Conservation (phyloP, 1,284 basidiomycete species). For the Heterobasidion irregulare region DNA sequence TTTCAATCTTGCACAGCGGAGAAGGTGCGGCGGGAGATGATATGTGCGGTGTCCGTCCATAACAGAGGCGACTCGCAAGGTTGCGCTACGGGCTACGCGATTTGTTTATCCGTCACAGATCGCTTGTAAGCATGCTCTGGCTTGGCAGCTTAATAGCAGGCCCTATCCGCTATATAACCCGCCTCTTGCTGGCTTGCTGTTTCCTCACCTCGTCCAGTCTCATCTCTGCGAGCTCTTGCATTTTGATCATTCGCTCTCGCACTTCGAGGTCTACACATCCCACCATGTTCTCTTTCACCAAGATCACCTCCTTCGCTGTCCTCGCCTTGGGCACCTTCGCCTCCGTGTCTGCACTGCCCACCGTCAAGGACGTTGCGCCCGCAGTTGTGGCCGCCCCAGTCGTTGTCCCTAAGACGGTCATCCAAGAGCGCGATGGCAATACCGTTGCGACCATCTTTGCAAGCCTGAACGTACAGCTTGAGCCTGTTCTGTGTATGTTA, state of each 20-base stretch:
- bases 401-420: background rate
- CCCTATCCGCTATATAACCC: background rate
- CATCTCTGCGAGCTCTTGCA: background rate
- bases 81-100: too few species aligned
- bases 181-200: background rate
- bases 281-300: background rate
- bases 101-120: too few species aligned
- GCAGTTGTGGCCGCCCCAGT: background rate
- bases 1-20: too few species aligned
- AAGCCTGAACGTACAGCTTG: too few species aligned
- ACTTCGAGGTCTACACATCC: background rate
- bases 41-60: too few species aligned
- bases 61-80: too few species aligned
- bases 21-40: too few species aligned
- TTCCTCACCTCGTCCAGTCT: background rate
- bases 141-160: too few species aligned
- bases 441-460: background rate
- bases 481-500: too few species aligned
- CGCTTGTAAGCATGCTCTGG: too few species aligned
- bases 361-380: background rate
- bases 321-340: background rate
- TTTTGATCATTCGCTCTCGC: background rate
- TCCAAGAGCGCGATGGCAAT: background rate
- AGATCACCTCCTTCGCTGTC: background rate
- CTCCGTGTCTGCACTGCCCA: background rate